phyloP scores from a whole-genome alignment of 2,329 filamentous ascomycete species.

The Scytalidium lignicola region DNA sequence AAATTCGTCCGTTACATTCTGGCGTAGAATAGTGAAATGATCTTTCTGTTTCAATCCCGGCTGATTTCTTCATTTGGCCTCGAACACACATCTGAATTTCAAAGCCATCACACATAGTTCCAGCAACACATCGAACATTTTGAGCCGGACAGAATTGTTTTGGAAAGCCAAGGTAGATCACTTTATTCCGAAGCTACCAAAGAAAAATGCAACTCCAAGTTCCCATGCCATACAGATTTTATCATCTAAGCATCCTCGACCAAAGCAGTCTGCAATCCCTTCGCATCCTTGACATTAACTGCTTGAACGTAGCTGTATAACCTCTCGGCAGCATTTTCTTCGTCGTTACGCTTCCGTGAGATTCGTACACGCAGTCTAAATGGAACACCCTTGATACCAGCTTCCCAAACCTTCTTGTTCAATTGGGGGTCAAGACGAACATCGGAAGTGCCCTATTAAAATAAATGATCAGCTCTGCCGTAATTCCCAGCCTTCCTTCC shows the following conservation, averaged over 20 bases:
- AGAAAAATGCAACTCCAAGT: conserved; percentile 12
- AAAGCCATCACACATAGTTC: too few relatives aligned
- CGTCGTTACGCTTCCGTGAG: conserved; percentile 99
- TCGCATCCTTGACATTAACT: conserved; percentile 98
- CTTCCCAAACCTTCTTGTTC: conserved; percentile 99
- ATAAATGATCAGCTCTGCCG: conserved; percentile 16
- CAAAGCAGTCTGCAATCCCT: conserved; percentile 90
- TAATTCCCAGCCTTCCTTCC: conserved; percentile 2
- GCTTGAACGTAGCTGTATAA: conserved; percentile 99
- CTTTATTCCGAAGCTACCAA: conserved; percentile 14
- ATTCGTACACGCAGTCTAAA: conserved; percentile 97
- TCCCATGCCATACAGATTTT: conserved; percentile 3
- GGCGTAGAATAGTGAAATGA: too few relatives aligned
- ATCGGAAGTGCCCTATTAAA: conserved; percentile 79
- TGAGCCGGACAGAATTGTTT: too few relatives aligned
- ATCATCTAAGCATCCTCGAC: conserved; percentile 61
- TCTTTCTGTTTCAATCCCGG: too few relatives aligned
- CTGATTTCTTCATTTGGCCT: too few relatives aligned
- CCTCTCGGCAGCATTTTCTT: conserved; percentile 99
- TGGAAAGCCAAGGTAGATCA: conserved; percentile 4
- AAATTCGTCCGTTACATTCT: too few relatives aligned
- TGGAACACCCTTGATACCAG: conserved; percentile 96
- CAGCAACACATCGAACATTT: too few relatives aligned
- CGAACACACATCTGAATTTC: too few relatives aligned
- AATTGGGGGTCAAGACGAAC: conserved; percentile 97